Evolutionary conservation across 768 basidiomycete species (phyloP).

Genomic region (Trametes cingulata): DNA sequence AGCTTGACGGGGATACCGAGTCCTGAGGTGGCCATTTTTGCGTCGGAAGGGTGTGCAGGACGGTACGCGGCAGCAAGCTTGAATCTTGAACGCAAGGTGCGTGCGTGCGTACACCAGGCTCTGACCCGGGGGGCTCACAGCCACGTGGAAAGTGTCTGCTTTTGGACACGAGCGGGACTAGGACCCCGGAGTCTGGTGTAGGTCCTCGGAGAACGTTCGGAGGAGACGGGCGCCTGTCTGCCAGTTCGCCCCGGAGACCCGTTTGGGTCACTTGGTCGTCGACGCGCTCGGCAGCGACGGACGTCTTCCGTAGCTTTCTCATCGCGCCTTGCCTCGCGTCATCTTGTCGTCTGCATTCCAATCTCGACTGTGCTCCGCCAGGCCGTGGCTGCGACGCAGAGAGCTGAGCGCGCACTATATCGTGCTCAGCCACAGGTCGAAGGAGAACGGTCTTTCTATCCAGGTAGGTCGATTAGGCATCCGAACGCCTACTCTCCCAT

Average conservation of each 20-base stretch:
- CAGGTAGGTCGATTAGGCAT: not conserved
- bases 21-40: slow-evolving; percentile 49
- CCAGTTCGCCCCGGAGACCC: not conserved
- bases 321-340: not conserved
- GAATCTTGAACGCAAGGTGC: slow-evolving; percentile 13
- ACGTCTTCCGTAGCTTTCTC: not conserved
- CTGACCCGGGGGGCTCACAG: not conserved
- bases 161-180: not conserved
- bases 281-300: not conserved
- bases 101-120: slow-evolving; percentile 9
- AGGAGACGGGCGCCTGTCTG: slow-evolving; percentile 1
- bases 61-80: not conserved
- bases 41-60: not conserved
- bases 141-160: not conserved
- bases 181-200: not conserved
- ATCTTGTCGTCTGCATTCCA: not conserved
- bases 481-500: too few relatives aligned
- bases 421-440: not conserved
- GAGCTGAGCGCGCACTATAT: not conserved
- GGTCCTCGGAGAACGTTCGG: not conserved
- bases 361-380: not conserved
- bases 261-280: not conserved
- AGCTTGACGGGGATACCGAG: slow-evolving; percentile 96
- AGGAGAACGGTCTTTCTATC: not conserved
- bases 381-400: not conserved